Evolutionary conservation across 1,139 yeast species (phyloP).

Genomic region (Scheffersomyces segobiensis): DNA sequence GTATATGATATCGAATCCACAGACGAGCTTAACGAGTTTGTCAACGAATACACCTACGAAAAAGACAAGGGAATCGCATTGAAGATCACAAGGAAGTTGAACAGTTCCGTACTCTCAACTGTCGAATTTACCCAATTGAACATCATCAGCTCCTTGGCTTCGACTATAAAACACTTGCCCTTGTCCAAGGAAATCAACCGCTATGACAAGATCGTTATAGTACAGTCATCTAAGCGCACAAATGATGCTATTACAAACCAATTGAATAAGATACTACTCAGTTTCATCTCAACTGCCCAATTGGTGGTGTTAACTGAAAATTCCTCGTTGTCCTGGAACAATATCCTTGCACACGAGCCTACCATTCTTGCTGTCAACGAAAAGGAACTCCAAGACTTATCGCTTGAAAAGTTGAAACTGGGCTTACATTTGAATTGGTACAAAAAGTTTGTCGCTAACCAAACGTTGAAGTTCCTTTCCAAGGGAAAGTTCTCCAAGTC

Average conservation of each 20-base stretch:
- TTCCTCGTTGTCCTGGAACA: slow-evolving; percentile 8
- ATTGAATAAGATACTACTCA: slow-evolving; percentile 30
- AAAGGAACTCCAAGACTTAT: slow-evolving; percentile 8
- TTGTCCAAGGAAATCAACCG: slow-evolving; percentile 36
- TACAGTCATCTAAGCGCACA: slow-evolving; percentile 17
- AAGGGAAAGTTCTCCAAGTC: slow-evolving; percentile 31
- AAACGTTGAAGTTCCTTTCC: slow-evolving; percentile 23
- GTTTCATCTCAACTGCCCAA: slow-evolving; percentile 27
- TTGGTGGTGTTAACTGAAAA: slow-evolving; percentile 14
- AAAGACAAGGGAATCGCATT: slow-evolving; percentile 44
- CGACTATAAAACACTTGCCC: slow-evolving; percentile 63
- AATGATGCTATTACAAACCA: slow-evolving; percentile 26
- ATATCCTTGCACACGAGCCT: slow-evolving; percentile 18
- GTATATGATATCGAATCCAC: slow-evolving; percentile 2
- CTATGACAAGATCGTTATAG: slow-evolving; percentile 46
- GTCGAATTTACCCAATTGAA: slow-evolving; percentile 58
- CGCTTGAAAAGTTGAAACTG: slow-evolving; percentile 4
- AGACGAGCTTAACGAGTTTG: slow-evolving; percentile 12
- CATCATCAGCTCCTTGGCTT: slow-evolving; percentile 62
- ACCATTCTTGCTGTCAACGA: slow-evolving; percentile 24
- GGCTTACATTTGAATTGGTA: slow-evolving; percentile 11
- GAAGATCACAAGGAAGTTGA: slow-evolving; percentile 20
- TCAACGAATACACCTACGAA: slow-evolving; percentile 30
- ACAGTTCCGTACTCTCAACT: slow-evolving; percentile 21
- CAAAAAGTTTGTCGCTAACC: slow-evolving; percentile 16